Evolutionary conservation across 1,284 basidiomycete genomes (phyloP), one percentile per base, ranked within the genome.

Genomic region (Termitomyces sp.): DNA sequence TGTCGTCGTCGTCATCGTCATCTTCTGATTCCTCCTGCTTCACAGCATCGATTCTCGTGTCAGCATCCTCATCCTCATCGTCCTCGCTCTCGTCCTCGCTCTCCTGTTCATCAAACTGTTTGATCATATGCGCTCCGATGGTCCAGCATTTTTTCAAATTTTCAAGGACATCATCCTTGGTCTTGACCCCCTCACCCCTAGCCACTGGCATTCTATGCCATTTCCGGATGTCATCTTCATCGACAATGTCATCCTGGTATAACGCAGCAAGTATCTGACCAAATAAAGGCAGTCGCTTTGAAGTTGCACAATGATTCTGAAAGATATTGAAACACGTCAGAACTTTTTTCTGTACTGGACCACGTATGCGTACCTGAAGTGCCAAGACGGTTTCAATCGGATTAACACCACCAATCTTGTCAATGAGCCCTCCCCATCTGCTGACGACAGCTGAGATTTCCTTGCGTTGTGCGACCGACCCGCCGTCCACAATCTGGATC

Each of bases 161-260:
- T 37, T 85, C 84, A 16, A 50, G 10, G 24, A 66, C 64, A 31
- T 73, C 62, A 18, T 64, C 55, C 3, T 71, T 72, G 7, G 68
- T 58, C 49, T 74, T 72, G 19, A 72, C 57, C 14, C 73, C 79
- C 46, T 71, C 71, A 30, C 81, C 84, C 56, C 72, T 72, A 13
- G 83, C 75, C 18, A 62, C 68, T 3, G 83, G 69, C 47, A 71
- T 71, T 40, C 61, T 66, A 64, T 90, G 80, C 88, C 88, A 91
- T 48, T 68, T 72, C 24, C 84, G 79, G 59, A 91, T 87, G 59
- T 90, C 82, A 42, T 89, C 85, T 64, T 90, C 88, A 53, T 90
- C 88, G 7, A 91, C 82, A 46, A 90, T 77, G 64, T 91, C 83
- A 55, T 77, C 71, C 68, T 93, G 86, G 62, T 91, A 91, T 9